Percentiles rank a stretch among this genome's conserved stretches.
These are phyloP conservation scores for Aspergillus neoniger DNA, from an alignment of 2,329 filamentous ascomycete genomes.

Conservation along the genomic window DNA sequence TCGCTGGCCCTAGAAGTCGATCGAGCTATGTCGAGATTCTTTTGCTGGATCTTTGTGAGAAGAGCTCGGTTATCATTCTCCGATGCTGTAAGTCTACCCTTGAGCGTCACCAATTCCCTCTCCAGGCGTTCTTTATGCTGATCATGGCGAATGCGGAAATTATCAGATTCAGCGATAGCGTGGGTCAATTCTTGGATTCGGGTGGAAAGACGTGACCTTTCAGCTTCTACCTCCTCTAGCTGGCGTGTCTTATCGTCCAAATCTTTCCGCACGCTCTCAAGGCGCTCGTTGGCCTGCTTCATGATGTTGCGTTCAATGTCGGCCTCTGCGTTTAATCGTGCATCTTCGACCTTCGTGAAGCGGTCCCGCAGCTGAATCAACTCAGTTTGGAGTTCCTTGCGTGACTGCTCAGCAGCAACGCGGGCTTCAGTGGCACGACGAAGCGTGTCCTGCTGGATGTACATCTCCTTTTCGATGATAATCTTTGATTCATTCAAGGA, in stretches of 20 bases:
- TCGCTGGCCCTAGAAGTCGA: slow-evolving; percentile 85
- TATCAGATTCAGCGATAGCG: slow-evolving; percentile 83
- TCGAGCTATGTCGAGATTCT: slow-evolving; percentile 91
- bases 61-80: slow-evolving; percentile 94
- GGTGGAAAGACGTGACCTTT: slow-evolving; percentile 72
- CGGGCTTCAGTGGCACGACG: slow-evolving; percentile 82
- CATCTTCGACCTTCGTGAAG: slow-evolving; percentile 82
- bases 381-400: slow-evolving; percentile 85
- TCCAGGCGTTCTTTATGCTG: slow-evolving; percentile 93
- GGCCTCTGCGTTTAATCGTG: slow-evolving; percentile 77
- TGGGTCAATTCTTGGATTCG: slow-evolving; percentile 85
- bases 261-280: slow-evolving; percentile 74
- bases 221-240: slow-evolving; percentile 75
- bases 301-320: slow-evolving; percentile 78
- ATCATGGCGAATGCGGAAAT: slow-evolving; percentile 86
- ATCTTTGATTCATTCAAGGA: slow-evolving; percentile 92
- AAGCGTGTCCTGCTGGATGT: slow-evolving; percentile 88
- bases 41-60: slow-evolving; percentile 97
- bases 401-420: slow-evolving; percentile 77
- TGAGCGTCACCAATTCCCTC: slow-evolving; percentile 85
- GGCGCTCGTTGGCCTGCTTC: slow-evolving; percentile 75
- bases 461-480: slow-evolving; percentile 96
- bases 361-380: slow-evolving; percentile 79
- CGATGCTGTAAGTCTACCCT: slow-evolving; percentile 83
- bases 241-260: slow-evolving; percentile 76